phyloP scores from a whole-genome alignment of 176 grass and related monocot species.

The Bonia amplexicaulis region DNA sequence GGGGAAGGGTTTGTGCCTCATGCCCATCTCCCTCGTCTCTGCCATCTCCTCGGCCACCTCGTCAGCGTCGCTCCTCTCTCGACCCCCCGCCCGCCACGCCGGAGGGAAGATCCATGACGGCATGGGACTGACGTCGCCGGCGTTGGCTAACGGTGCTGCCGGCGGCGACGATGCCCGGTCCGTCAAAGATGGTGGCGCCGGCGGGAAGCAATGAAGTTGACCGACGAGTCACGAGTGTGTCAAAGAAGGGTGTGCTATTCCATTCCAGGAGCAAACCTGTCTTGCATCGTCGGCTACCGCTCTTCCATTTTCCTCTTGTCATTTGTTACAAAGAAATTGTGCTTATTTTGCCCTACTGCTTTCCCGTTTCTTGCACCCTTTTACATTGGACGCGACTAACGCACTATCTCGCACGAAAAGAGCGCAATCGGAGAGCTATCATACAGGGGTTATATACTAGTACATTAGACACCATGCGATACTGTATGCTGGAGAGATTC shows the following conservation, averaged over 20 bases:
- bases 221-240: no score
- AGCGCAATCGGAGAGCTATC: background rate
- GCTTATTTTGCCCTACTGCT: background rate
- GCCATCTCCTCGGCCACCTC: constrained; percentile 84
- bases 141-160: background rate
- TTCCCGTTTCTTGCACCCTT: background rate
- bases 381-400: background rate
- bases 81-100: background rate
- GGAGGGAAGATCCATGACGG: background rate
- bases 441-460: no score
- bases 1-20: constrained; percentile 95
- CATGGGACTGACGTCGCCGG: background rate
- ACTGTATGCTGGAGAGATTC: background rate
- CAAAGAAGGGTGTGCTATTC: background rate
- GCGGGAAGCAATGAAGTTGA: constrained; percentile 1
- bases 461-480: background rate
- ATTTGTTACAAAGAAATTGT: background rate
- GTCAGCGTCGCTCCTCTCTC: constrained; percentile 47
- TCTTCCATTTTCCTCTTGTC: background rate
- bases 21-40: constrained; percentile 96
- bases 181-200: background rate
- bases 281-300: background rate
- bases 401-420: background rate
- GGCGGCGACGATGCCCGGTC: background rate
- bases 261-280: background rate